Percentiles rank a stretch among this genome's conserved stretches.
Conservation (phyloP, 768 basidiomycete species). For the Tricholoma hemisulphureum region DNA sequence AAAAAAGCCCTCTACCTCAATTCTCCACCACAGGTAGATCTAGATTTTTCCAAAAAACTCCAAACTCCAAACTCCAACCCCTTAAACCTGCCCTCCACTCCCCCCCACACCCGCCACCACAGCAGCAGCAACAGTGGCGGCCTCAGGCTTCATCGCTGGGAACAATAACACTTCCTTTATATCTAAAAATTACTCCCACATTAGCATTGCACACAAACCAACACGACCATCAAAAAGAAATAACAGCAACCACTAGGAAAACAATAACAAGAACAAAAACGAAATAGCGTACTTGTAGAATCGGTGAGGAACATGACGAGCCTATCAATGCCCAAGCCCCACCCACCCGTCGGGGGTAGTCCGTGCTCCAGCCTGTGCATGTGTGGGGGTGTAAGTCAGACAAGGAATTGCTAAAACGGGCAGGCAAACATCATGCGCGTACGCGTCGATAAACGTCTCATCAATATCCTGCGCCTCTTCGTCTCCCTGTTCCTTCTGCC, state of each 20-base stretch:
- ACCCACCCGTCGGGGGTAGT: constrained; percentile 95
- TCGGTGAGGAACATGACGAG: constrained; percentile 99
- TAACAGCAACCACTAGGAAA: no score
- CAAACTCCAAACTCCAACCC: no score
- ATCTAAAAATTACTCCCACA: constrained; percentile 49
- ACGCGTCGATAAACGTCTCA: constrained; percentile 95
- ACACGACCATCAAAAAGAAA: background rate
- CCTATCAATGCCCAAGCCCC: constrained; percentile 95
- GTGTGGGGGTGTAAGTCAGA: no score
- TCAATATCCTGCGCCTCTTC: constrained; percentile 98
- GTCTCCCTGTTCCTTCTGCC: constrained; percentile 95
- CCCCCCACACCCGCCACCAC: no score
- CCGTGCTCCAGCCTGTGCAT: constrained; percentile 96
- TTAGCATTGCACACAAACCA: background rate
- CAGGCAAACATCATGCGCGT: no score
- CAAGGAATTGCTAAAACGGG: no score
- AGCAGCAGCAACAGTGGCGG: no score
- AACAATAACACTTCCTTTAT: constrained; percentile 97
- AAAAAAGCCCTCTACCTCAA: no score
- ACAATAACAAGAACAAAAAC: no score
- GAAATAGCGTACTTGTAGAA: constrained; percentile 69
- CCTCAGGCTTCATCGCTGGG: constrained; percentile 94
- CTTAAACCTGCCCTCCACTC: no score
- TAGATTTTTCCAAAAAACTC: no score
- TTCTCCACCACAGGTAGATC: no score